A percentile compares a stretch with the other conserved stretches of the same genome.
These are phyloP conservation scores for Calonectria hongkongensis DNA, from an alignment of 2,329 filamentous ascomycete genomes.

Conservation along the genomic window DNA sequence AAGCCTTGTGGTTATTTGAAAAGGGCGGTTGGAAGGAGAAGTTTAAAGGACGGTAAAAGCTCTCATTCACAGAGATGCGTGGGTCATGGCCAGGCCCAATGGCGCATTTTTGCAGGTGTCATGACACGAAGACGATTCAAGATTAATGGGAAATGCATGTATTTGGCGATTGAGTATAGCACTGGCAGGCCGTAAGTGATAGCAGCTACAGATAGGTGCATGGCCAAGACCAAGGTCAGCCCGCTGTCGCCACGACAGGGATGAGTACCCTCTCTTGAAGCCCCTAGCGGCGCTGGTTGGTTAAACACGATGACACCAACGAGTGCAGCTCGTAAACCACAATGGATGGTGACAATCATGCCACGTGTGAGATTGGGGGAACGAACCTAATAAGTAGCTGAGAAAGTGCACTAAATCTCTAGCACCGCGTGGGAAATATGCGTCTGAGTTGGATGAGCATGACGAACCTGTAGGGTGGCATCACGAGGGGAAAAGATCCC, in stretches of 20 bases:
- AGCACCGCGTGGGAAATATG: conserved; percentile 15
- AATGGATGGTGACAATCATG: conserved; percentile 19
- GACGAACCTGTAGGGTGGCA: conserved; percentile 25
- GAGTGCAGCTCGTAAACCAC: conserved; percentile 13
- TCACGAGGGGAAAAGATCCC: conserved; percentile 8
- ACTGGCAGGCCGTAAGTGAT: not conserved
- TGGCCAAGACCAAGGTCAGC: not conserved
- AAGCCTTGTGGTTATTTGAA: conserved; percentile 90
- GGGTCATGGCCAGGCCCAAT: not conserved
- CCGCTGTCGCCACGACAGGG: not conserved
- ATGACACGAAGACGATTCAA: not conserved
- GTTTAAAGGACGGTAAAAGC: conserved; percentile 71
- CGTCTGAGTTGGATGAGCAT: conserved; percentile 11
- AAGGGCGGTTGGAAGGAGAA: conserved; percentile 82
- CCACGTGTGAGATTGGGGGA: conserved; percentile 36
- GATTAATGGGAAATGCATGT: not conserved
- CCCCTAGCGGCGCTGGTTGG: conserved; percentile 23
- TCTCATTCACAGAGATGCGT: not conserved
- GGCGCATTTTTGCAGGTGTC: conserved; percentile 3
- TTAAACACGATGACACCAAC: conserved; percentile 20
- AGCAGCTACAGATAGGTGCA: not conserved
- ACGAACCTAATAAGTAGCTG: conserved; percentile 15
- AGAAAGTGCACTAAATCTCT: conserved; percentile 12
- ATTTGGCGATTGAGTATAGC: not conserved
- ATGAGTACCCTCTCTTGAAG: not conserved